phyloP scores from a whole-genome alignment of 1,284 basidiomycete genomes.

The Trichosporon asahii region DNA sequence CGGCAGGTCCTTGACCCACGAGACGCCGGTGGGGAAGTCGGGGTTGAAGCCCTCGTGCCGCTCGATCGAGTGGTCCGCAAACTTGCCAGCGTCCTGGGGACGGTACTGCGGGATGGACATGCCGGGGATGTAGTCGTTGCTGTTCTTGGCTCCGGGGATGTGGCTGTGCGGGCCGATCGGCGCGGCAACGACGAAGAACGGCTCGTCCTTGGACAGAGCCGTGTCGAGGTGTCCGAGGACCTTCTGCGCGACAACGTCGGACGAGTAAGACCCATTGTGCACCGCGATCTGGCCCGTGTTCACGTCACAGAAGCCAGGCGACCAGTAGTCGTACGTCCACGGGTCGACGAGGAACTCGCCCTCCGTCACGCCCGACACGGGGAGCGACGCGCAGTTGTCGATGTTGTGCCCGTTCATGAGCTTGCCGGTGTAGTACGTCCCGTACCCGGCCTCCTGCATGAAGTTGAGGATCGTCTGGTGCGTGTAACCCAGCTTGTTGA shows the following conservation, averaged over 20 bases:
- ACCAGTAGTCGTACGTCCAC: slow-evolving; percentile 43
- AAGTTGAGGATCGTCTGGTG: slow-evolving; percentile 36
- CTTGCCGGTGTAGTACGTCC: slow-evolving; percentile 43
- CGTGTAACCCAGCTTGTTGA: slow-evolving; percentile 38
- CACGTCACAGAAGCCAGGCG: slow-evolving; percentile 24
- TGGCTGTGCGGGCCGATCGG: slow-evolving; percentile 5
- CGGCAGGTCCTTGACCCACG: slow-evolving; percentile 37
- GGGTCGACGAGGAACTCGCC: slow-evolving; percentile 43
- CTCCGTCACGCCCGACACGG: slow-evolving; percentile 28
- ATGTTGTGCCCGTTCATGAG: slow-evolving; percentile 41
- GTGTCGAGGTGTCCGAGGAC: slow-evolving; percentile 26
- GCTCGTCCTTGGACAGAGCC: slow-evolving; percentile 7
- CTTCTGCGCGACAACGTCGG: slow-evolving; percentile 35
- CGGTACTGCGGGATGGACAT: slow-evolving; percentile 24
- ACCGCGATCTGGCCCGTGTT: slow-evolving; percentile 31
- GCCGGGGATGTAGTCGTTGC: not conserved
- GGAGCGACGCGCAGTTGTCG: slow-evolving; percentile 29
- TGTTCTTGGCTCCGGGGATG: not conserved
- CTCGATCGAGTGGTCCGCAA: slow-evolving; percentile 26
- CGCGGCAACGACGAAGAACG: slow-evolving; percentile 33
- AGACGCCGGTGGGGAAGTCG: slow-evolving; percentile 32
- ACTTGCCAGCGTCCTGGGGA: slow-evolving; percentile 34
- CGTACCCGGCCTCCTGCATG: slow-evolving; percentile 37
- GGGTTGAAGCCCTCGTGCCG: slow-evolving; percentile 34
- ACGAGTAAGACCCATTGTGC: slow-evolving; percentile 32